Evolutionary conservation across 257 asterid genomes (phyloP).

Genomic region (Cruciata laevipes): DNA sequence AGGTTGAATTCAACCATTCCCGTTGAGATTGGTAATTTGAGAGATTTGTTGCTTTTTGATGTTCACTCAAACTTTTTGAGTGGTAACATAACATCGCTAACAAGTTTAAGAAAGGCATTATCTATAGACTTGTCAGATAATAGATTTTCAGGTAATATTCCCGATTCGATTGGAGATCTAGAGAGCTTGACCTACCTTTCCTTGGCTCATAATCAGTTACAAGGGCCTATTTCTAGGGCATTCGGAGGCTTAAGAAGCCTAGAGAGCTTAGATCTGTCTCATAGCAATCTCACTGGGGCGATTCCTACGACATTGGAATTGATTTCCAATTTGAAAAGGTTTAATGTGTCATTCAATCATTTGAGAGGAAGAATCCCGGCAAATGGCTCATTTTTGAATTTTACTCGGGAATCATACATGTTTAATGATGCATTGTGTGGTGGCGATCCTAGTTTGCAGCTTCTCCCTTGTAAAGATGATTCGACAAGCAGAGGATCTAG

Average conservation of each 20-base stretch:
- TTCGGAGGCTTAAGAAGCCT: background rate
- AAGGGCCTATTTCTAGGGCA: conserved; percentile 7
- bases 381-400: conserved; percentile 7
- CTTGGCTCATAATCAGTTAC: background rate
- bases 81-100: background rate
- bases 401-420: background rate
- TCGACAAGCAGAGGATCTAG: background rate
- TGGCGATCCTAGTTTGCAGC: conserved; percentile 1
- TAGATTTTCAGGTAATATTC: conserved; percentile 1
- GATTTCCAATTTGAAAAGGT: background rate
- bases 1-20: background rate
- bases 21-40: background rate
- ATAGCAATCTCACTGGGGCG: background rate
- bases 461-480: background rate
- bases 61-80: background rate
- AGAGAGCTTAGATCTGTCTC: background rate
- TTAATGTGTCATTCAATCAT: background rate
- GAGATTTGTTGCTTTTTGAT: conserved; percentile 1
- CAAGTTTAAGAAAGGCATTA: background rate
- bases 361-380: background rate
- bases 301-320: background rate
- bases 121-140: background rate
- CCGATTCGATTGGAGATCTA: background rate
- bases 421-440: conserved; percentile 8
- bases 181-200: background rate